These are phyloP conservation scores for Protomyces arabidopsidicola DNA, from an alignment of 1,139 yeast species.

Conservation along the genomic window DNA sequence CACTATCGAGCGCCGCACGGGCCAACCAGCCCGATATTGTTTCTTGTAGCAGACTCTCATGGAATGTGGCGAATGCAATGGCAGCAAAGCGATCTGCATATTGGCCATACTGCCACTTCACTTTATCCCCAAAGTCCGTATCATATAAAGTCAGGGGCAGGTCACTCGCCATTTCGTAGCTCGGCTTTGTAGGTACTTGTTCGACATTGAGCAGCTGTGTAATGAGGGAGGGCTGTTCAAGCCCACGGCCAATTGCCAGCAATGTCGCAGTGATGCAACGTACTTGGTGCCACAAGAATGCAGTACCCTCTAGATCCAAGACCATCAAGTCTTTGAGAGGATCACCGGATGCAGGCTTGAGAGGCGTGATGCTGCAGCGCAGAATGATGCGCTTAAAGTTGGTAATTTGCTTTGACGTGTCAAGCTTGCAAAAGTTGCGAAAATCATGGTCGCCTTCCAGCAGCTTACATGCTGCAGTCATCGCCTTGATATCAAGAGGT, in stretches of 20 bases:
- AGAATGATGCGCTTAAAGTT: conserved; percentile 61
- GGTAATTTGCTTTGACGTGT: conserved; percentile 85
- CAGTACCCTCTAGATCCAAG: conserved; percentile 78
- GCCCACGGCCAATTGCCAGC: conserved; percentile 71
- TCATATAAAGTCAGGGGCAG: conserved; percentile 84
- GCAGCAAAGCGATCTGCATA: conserved; percentile 32
- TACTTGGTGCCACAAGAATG: conserved; percentile 97
- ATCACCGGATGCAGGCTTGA: conserved; percentile 36
- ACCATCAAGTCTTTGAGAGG: conserved; percentile 45
- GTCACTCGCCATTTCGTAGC: conserved; percentile 86
- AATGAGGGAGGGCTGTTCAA: conserved; percentile 60
- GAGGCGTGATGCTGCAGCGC: conserved; percentile 49
- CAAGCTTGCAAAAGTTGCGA: conserved; percentile 88
- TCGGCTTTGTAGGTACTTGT: conserved; percentile 64
- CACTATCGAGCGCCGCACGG: conserved; percentile 40
- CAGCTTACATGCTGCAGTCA: conserved; percentile 63
- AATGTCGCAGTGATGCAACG: conserved; percentile 88
- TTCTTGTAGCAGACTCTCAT: conserved; percentile 34
- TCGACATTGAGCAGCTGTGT: conserved; percentile 56
- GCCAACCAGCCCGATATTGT: conserved; percentile 37
- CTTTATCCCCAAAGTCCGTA: conserved; percentile 52
- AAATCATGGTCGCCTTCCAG: conserved; percentile 82
- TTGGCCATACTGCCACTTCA: conserved; percentile 12
- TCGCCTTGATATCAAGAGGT: conserved; percentile 57
- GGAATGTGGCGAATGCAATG: conserved; percentile 32